Percentiles rank a stretch among this genome's conserved stretches.
phyloP scores from a whole-genome alignment of 805 yeast species.

The Nakazawaea ishiwadae region DNA sequence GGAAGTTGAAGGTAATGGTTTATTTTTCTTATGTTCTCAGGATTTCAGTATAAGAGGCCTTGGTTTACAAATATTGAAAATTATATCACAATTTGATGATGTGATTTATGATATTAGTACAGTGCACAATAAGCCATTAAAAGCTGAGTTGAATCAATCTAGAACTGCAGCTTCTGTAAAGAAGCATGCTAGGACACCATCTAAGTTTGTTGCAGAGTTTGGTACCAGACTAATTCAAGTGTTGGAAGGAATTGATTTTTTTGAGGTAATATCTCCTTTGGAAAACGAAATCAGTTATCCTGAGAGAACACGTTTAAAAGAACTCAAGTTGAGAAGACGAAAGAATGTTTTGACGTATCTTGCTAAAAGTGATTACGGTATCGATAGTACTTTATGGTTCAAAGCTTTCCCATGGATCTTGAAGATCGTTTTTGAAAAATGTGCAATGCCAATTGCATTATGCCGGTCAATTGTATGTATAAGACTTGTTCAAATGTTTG shows the following conservation, averaged over 20 bases:
- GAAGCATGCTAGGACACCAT: slow-evolving; percentile 52
- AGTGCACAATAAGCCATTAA: slow-evolving; percentile 7
- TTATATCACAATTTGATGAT: slow-evolving; percentile 85
- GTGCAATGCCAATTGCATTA: slow-evolving; percentile 92
- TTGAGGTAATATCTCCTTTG: slow-evolving; percentile 52
- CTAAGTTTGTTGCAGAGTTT: slow-evolving; percentile 72
- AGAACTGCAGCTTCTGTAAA: not conserved
- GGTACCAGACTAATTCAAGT: slow-evolving; percentile 76
- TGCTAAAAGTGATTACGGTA: slow-evolving; percentile 91
- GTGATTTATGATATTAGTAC: slow-evolving; percentile 53
- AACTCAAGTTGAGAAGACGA: slow-evolving; percentile 51
- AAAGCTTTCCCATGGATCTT: slow-evolving; percentile 76
- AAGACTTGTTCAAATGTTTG: slow-evolving; percentile 80
- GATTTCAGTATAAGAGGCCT: slow-evolving; percentile 69
- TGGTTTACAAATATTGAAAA: slow-evolving; percentile 69
- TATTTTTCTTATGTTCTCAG: slow-evolving; percentile 86
- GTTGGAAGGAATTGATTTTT: slow-evolving; percentile 64
- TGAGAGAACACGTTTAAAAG: slow-evolving; percentile 67
- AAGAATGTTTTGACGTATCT: slow-evolving; percentile 67
- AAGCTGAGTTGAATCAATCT: not conserved
- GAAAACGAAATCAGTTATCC: slow-evolving; percentile 60
- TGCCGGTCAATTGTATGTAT: slow-evolving; percentile 90
- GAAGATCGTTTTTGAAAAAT: slow-evolving; percentile 64
- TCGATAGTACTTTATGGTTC: slow-evolving; percentile 96
- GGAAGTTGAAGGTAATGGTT: slow-evolving; percentile 93